Conservation (phyloP, 352 stramenopile species). For the Phytophthora niederhauseri region DNA sequence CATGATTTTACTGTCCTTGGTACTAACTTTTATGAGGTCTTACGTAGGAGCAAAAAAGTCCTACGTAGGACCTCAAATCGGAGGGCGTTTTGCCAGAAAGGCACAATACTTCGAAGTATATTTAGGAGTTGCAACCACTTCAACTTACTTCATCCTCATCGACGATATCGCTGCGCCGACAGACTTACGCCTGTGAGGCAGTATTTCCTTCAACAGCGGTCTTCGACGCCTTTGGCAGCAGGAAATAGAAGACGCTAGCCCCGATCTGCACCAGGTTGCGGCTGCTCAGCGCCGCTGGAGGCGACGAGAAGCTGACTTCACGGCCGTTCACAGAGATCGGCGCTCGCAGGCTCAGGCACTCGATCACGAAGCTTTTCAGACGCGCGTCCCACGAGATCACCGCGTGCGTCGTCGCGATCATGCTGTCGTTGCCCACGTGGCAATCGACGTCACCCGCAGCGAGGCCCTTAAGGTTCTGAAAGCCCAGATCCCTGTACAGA, state of each 20-base stretch:
- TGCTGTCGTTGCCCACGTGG: conserved; percentile 71
- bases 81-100: too few relatives aligned
- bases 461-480: conserved; percentile 54
- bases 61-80: too few relatives aligned
- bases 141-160: not conserved
- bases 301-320: conserved; percentile 52
- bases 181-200: conserved; percentile 3
- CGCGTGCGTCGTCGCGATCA: conserved; percentile 63
- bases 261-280: conserved; percentile 72
- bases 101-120: too few relatives aligned
- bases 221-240: conserved; percentile 58
- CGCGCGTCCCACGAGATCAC: conserved; percentile 69
- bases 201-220: not conserved
- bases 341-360: conserved; percentile 62
- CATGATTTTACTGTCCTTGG: too few relatives aligned
- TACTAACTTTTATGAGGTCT: too few relatives aligned
- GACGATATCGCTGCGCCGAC: not conserved
- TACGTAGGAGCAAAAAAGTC: too few relatives aligned
- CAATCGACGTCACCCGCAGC: conserved; percentile 63
- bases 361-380: conserved; percentile 59
- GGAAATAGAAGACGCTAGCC: conserved; percentile 72
- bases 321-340: conserved; percentile 75
- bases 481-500: conserved; percentile 63
- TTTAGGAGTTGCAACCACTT: not conserved
- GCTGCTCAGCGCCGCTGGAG: conserved; percentile 52